Evolutionary conservation across 805 yeast genomes (phyloP).

Genomic region (Saccharomyces paradoxus): DNA sequence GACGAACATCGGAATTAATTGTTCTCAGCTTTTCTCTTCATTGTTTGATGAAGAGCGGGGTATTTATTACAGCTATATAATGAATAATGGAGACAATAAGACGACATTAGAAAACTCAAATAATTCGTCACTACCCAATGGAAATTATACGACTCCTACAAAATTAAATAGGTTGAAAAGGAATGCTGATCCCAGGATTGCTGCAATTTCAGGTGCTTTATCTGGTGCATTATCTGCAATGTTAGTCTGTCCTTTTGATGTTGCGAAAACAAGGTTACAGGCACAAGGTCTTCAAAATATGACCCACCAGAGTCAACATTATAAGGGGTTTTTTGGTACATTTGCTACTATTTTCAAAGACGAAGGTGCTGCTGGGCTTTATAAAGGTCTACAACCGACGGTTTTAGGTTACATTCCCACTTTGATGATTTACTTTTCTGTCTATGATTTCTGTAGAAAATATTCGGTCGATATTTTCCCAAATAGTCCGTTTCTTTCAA

Average conservation of each 20-base stretch:
- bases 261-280: constrained; percentile 87
- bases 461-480: constrained; percentile 39
- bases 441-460: constrained; percentile 71
- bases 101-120: not conserved
- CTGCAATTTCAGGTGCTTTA: constrained; percentile 85
- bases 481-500: constrained; percentile 32
- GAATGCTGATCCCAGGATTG: constrained; percentile 41
- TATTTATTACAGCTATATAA: not conserved
- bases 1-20: not conserved
- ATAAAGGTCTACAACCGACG: constrained; percentile 88
- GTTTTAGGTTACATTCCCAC: constrained; percentile 92
- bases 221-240: constrained; percentile 89
- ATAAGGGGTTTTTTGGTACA: constrained; percentile 57
- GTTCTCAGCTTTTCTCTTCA: not conserved
- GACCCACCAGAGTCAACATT: constrained; percentile 30
- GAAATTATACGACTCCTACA: constrained; percentile 7
- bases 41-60: not conserved
- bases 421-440: constrained; percentile 92
- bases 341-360: constrained; percentile 57
- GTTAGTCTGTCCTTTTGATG: constrained; percentile 90
- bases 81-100: not conserved
- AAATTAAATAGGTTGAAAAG: constrained; percentile 5
- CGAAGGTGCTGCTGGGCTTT: constrained; percentile 78
- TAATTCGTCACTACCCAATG: not conserved
- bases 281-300: constrained; percentile 62